Evolutionary conservation across 2,329 filamentous ascomycete species (phyloP).

Genomic region (Nothomitra cinnamomea): DNA sequence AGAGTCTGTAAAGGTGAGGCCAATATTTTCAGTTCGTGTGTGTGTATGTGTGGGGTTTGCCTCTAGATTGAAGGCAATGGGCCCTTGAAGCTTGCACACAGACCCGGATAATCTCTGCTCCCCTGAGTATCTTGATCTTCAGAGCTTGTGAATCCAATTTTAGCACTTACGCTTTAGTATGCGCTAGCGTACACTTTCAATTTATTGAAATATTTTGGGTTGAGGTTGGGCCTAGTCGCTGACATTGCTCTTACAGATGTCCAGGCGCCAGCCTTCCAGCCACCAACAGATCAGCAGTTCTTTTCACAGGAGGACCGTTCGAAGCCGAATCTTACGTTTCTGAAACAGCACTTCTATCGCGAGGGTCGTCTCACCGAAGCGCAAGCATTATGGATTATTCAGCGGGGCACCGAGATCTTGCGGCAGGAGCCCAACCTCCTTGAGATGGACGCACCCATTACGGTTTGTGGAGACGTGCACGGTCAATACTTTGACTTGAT

Average conservation of each 20-base stretch:
- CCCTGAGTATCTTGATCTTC: too few species aligned
- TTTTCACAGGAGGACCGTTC: slow-evolving; percentile 68
- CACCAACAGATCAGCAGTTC: slow-evolving; percentile 88
- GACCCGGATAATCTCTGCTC: too few species aligned
- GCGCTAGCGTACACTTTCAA: too few species aligned
- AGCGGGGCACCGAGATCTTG: slow-evolving; percentile 71
- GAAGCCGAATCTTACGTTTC: slow-evolving; percentile 83
- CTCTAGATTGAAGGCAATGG: not conserved
- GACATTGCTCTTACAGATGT: slow-evolving; percentile 48
- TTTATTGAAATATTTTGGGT: too few species aligned
- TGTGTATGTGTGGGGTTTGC: not conserved
- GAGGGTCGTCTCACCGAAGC: slow-evolving; percentile 95
- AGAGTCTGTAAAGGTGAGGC: slow-evolving; percentile 89
- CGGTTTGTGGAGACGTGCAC: slow-evolving; percentile 94
- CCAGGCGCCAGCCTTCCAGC: slow-evolving; percentile 86
- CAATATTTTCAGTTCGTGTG: not conserved
- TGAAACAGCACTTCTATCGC: slow-evolving; percentile 97
- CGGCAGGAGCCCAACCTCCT: slow-evolving; percentile 84
- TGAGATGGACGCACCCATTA: slow-evolving; percentile 99
- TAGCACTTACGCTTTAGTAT: too few species aligned
- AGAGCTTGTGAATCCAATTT: too few species aligned
- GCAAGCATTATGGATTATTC: slow-evolving; percentile 90
- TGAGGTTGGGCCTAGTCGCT: not conserved
- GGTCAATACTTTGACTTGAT: slow-evolving; percentile 99
- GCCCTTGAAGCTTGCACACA: not conserved